Base-by-base conservation (phyloP, 1,284 basidiomycete genomes). In the Prillingera fragicola region DNA sequence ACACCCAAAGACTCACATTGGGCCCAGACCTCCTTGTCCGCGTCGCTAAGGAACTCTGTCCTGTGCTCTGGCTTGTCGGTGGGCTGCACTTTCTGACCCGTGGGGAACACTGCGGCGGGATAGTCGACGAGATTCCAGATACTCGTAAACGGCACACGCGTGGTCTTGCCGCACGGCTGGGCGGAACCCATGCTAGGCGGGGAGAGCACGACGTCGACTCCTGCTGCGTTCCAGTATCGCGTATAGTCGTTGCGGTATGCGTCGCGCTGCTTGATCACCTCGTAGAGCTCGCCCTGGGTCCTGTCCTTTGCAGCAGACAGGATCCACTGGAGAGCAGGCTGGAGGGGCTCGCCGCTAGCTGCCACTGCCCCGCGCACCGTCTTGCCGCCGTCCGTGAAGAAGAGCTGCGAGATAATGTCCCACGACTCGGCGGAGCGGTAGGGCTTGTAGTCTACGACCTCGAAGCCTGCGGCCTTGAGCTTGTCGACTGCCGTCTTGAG, bases 81-180 rank as follows among this genome's bases (percentile, higher is more conserved):
- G 38, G 61, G 23, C 13, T 38, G 19, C 15, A 44, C 42, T 6
- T 15, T 73, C 39, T 50, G 50, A 0, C 78, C 76, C 2, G 81
- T 80, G 0, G 85, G 85, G 49, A 87, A 75, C 6, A 78, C 69
- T 14, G 79, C 70, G 3, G 77, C 74, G 0, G 83, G 74, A 55
- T 80, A 84, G 60, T 86, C 84, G 23, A 85, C 73, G 6, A 73
- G 61, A 56, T 84, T 86, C 75, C 78, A 84, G 24, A 79, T 45
- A 60, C 73, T 71, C 1, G 83, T 84, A 54, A n/a, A n/a, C n/a
- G n/a, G n/a, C n/a, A n/a, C n/a, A n/a, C n/a, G n/a, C n/a, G n/a
- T 59, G 24, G 59, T 47, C 3, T 65, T 67, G n/a, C 59, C 59
- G 28, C 62, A 49, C 21, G 45, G 49, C 2, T 62, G 60, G 1